Percentiles rank a stretch among this genome's conserved stretches.
Conservation (phyloP, 257 asterid genomes). For the Avicennia marina region DNA sequence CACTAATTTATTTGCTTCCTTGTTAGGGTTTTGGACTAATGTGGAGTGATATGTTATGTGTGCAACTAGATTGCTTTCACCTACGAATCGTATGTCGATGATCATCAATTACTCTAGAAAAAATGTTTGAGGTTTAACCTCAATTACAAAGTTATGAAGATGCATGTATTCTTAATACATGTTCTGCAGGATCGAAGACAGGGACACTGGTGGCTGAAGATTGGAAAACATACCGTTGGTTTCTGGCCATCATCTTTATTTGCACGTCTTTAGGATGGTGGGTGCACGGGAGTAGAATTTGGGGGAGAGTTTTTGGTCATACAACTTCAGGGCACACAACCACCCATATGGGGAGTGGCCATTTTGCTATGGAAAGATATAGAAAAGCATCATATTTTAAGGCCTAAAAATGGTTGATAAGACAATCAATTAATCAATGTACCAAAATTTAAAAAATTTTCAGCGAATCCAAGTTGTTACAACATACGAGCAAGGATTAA, state of each 20-base stretch:
- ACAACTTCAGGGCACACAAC: neutral
- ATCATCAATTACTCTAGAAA: too few species aligned
- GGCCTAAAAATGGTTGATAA: neutral
- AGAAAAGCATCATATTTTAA: neutral
- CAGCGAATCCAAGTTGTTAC: slow-evolving; percentile 19
- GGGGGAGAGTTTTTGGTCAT: neutral
- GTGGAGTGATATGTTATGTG: too few species aligned
- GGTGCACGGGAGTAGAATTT: neutral
- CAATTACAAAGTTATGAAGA: too few species aligned
- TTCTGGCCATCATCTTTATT: neutral
- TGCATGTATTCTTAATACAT: too few species aligned
- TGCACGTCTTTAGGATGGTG: neutral
- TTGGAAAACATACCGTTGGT: neutral
- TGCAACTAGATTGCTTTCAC: too few species aligned
- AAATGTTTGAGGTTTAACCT: too few species aligned
- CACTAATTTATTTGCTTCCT: too few species aligned
- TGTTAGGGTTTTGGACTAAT: too few species aligned
- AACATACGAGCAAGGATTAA: slow-evolving; percentile 14
- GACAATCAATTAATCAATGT: slow-evolving; percentile 6
- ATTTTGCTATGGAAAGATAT: neutral
- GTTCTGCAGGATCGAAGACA: neutral
- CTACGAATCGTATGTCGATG: too few species aligned
- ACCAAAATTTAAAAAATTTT: slow-evolving; percentile 10
- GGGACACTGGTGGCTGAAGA: neutral
- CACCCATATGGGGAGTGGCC: neutral